phyloP scores from a whole-genome alignment of 2,329 filamentous ascomycete genomes.

The Fusarium tricinctum region DNA sequence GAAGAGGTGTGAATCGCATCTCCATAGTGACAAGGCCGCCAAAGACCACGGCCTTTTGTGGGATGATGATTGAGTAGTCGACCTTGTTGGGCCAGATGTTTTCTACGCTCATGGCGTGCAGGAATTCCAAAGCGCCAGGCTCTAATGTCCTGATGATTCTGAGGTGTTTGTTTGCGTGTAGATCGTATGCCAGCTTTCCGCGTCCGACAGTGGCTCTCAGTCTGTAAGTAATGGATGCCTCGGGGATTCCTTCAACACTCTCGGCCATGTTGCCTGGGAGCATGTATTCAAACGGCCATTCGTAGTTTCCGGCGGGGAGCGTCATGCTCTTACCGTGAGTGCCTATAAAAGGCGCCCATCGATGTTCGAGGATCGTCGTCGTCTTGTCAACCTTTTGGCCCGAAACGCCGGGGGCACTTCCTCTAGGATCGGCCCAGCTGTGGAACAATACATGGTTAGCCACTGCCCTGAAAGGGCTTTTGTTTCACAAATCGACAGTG shows the following conservation, averaged over 20 bases:
- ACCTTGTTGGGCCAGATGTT: conserved; percentile 99
- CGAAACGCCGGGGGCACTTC: conserved; percentile 70
- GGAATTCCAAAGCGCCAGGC: conserved; percentile 80
- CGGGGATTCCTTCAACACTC: conserved; percentile 89
- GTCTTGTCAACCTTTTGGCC: conserved; percentile 72
- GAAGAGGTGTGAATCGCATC: conserved; percentile 86
- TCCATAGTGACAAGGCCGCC: conserved; percentile 88
- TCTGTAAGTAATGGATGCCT: conserved; percentile 90
- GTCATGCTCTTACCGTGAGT: conserved; percentile 68
- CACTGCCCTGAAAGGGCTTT: conserved; percentile 1
- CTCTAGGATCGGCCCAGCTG: conserved; percentile 67
- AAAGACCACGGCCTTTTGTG: conserved; percentile 94
- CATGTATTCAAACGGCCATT: conserved; percentile 83
- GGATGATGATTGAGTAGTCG: conserved; percentile 93
- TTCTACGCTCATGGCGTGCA: conserved; percentile 94
- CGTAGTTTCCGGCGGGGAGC: conserved; percentile 81
- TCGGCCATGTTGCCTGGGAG: conserved; percentile 82
- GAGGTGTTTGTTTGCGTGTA: conserved; percentile 83
- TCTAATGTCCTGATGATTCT: conserved; percentile 84
- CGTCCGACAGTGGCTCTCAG: conserved; percentile 90
- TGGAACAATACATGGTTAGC: conserved; percentile 32
- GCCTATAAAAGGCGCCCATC: conserved; percentile 76
- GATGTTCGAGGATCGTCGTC: conserved; percentile 74
- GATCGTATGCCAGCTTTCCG: conserved; percentile 89
- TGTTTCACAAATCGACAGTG: conserved; percentile 4